Conservation (phyloP, 371 early-diverging fungal species). For the Coemansia sp. region DNA sequence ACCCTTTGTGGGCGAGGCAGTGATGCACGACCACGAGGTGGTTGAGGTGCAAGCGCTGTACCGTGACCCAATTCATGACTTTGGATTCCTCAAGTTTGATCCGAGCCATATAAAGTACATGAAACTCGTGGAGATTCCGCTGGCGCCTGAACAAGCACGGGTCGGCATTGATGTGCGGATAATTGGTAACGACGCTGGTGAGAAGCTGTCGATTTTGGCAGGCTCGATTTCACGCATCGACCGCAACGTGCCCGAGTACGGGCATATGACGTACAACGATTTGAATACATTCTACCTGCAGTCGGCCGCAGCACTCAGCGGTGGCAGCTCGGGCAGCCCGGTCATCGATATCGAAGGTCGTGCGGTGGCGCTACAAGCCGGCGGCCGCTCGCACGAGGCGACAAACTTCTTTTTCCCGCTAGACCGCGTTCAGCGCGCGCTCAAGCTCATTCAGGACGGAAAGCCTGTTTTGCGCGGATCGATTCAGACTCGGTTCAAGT, state of each 20-base stretch:
- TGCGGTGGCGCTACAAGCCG: constrained; percentile 88
- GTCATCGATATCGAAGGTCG: constrained; percentile 87
- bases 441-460: constrained; percentile 66
- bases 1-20: constrained; percentile 85
- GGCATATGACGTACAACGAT: constrained; percentile 65
- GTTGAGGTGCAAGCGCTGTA: constrained; percentile 82
- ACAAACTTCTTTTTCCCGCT: constrained; percentile 91
- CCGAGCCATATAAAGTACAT: constrained; percentile 77
- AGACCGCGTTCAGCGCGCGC: constrained; percentile 78
- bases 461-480: constrained; percentile 77
- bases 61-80: constrained; percentile 87
- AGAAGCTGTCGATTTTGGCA: constrained; percentile 85
- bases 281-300: constrained; percentile 77
- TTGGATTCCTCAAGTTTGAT: constrained; percentile 85
- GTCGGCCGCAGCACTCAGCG: constrained; percentile 65
- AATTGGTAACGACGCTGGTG: constrained; percentile 93
- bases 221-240: constrained; percentile 88
- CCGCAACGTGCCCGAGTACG: constrained; percentile 67
- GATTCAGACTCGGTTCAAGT: constrained; percentile 77
- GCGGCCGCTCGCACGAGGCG: constrained; percentile 74
- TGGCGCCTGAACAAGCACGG: constrained; percentile 79
- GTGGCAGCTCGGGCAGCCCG: constrained; percentile 83
- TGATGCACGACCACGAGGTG: constrained; percentile 89
- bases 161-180: constrained; percentile 91
- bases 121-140: constrained; percentile 71